Evolutionary conservation across 345 rosid genomes (phyloP).

Genomic region (Excoecaria agallocha): DNA sequence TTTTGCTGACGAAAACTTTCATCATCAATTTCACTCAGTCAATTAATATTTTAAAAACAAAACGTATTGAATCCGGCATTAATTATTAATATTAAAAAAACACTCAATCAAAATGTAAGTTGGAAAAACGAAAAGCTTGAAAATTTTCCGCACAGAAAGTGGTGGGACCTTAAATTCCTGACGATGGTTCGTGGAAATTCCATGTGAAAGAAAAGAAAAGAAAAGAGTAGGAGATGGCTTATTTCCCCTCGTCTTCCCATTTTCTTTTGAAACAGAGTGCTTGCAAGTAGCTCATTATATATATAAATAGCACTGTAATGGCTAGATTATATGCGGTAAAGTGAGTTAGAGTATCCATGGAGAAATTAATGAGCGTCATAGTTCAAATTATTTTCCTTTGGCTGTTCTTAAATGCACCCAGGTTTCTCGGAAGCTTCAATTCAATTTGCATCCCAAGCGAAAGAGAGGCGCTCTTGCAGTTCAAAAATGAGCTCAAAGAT

Average conservation of each 20-base stretch:
- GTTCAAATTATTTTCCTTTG: background rate
- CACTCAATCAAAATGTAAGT: no score
- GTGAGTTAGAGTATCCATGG: background rate
- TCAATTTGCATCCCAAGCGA: conserved; percentile 19
- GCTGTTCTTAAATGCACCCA: background rate
- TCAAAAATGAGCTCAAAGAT: conserved; percentile 22
- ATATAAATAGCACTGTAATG: background rate
- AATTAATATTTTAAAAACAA: no score
- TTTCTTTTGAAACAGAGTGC: background rate
- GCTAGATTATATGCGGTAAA: background rate
- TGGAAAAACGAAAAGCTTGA: no score
- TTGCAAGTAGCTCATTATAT: background rate
- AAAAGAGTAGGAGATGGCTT: no score
- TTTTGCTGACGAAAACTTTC: no score
- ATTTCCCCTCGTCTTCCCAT: no score
- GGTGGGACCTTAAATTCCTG: no score
- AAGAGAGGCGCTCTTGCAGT: conserved; percentile 20
- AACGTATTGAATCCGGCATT: no score
- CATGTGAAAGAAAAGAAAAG: no score
- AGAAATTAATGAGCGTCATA: background rate
- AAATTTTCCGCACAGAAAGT: no score
- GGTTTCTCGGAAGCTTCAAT: background rate
- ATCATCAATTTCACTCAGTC: no score
- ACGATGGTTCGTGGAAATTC: background rate
- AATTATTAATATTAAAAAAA: no score